A percentile compares a stretch with the other conserved stretches of the same genome.
These are phyloP conservation scores for Penicillium digitatum DNA, from an alignment of 2,329 filamentous ascomycete species.

Conservation along the genomic window DNA sequence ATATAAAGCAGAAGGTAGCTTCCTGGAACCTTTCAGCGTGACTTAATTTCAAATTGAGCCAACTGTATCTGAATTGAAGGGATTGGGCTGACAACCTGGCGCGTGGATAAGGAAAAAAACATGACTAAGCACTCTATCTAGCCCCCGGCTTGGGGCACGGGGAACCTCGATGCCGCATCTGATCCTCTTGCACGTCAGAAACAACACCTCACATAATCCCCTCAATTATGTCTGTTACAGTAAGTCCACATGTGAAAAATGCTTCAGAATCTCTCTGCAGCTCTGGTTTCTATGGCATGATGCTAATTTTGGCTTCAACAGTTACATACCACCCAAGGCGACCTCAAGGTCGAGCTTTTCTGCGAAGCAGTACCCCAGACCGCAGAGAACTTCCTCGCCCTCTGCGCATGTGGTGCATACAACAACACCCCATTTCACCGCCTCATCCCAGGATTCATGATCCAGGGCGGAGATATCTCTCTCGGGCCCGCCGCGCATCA, in stretches of 20 bases:
- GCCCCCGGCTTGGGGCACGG: background rate
- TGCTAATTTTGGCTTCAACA: slow-evolving; percentile 15
- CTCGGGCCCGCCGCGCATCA: slow-evolving; percentile 43
- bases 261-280: background rate
- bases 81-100: background rate
- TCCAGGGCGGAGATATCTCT: slow-evolving; percentile 57
- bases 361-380: slow-evolving; percentile 93
- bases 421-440: slow-evolving; percentile 61
- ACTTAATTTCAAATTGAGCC: background rate
- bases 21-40: background rate
- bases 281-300: background rate
- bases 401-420: slow-evolving; percentile 60
- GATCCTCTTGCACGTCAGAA: slow-evolving; percentile 2
- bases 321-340: slow-evolving; percentile 82
- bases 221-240: slow-evolving; percentile 34
- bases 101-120: slow-evolving; percentile 6
- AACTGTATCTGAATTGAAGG: background rate
- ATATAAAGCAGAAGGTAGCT: background rate
- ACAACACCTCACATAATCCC: background rate
- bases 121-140: slow-evolving; percentile 20
- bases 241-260: slow-evolving; percentile 15
- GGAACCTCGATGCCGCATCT: slow-evolving; percentile 7
- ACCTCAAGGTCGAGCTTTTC: slow-evolving; percentile 93
- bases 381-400: slow-evolving; percentile 70
- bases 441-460: slow-evolving; percentile 61